These are phyloP conservation scores for Yamadazyma blattariae DNA, from an alignment of 1,139 yeast species.

Conservation along the genomic window DNA sequence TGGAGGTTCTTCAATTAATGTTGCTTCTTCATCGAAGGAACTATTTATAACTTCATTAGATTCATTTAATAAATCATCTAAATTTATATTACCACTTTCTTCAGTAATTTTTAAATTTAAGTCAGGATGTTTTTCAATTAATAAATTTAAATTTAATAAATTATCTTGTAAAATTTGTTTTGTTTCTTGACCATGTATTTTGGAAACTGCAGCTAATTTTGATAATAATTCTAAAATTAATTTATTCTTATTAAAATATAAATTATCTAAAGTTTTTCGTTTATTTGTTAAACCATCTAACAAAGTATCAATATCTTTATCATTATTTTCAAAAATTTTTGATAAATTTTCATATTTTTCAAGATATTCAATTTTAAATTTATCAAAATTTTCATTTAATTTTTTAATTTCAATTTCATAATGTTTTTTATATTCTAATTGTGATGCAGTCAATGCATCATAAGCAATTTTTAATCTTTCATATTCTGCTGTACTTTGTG, in stretches of 20 bases:
- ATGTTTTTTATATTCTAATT: conserved; percentile 53
- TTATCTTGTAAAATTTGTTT: conserved; percentile 33
- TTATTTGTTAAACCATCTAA: conserved; percentile 42
- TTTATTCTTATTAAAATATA: conserved; percentile 47
- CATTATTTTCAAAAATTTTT: conserved; percentile 30
- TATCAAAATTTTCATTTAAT: conserved; percentile 28
- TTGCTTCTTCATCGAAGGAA: conserved; percentile 38
- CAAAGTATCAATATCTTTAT: conserved; percentile 44
- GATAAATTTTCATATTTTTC: conserved; percentile 28
- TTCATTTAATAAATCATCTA: conserved; percentile 34
- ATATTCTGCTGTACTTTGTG: conserved; percentile 47
- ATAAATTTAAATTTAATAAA: conserved; percentile 25
- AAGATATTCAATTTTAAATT: conserved; percentile 35
- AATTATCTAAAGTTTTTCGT: conserved; percentile 40
- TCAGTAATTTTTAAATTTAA: conserved; percentile 21
- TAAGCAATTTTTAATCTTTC: conserved; percentile 61
- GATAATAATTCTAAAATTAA: conserved; percentile 44
- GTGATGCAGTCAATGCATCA: conserved; percentile 57
- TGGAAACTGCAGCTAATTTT: conserved; percentile 44
- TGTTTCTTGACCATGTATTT: conserved; percentile 48
- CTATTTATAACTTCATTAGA: conserved; percentile 31
- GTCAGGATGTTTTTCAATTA: conserved; percentile 38
- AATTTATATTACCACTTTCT: conserved; percentile 29
- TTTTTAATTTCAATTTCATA: conserved; percentile 37
- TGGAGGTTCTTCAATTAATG: conserved; percentile 28